Base-by-base conservation (phyloP, 2,329 filamentous ascomycete genomes). In the Chrysosporium keratinophilum region DNA sequence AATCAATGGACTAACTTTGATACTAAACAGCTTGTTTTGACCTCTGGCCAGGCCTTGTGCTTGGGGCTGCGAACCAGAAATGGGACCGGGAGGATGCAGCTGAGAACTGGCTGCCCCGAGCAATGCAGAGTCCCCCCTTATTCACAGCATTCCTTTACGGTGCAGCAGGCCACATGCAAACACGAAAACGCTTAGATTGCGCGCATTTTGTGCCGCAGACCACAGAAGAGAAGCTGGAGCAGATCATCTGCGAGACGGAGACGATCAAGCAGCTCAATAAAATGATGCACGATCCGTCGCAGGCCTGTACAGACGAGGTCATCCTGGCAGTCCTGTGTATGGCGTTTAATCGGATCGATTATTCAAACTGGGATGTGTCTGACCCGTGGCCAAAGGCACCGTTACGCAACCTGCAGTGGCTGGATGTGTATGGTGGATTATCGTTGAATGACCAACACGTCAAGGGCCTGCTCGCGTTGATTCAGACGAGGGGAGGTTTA, bases 401-500 rank as follows among this genome's bases (percentile, higher is more conserved):
- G 5, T 42, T 65, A 28, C 56, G 57, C 11, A 62, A 60, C 19
- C 54, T 65, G 35, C 62, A 63, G 46, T 61, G 61, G 54, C 52
- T 65, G 28, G 57, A 63, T 47, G 56, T 64, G 1, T 65, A 63
- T 45, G 62, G 62, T 12, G 59, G 57, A 20, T 50, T 62, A 14
- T 60, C 62, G 7, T 46, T 60, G 12, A 62, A 62, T 17, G 60
- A 63, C 20, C 57, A 61, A 19, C 62, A 64, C 50, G 47, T 64
- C 12, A 60, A 61, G 50, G 62, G 62, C 23, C 59, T 65, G 44
- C 39, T 63, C 41, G 57, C 56, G n/a, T 56, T 65, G 1, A 54
- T 72, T 40, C 63, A 64, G 17, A 48, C 69, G 5, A 64, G 66
- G 31, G 70, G 70, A 5, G 71, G 71, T 0, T 53, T 73, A 7